Conservation (phyloP, 345 rosid genomes). For the Salix purpurea region DNA sequence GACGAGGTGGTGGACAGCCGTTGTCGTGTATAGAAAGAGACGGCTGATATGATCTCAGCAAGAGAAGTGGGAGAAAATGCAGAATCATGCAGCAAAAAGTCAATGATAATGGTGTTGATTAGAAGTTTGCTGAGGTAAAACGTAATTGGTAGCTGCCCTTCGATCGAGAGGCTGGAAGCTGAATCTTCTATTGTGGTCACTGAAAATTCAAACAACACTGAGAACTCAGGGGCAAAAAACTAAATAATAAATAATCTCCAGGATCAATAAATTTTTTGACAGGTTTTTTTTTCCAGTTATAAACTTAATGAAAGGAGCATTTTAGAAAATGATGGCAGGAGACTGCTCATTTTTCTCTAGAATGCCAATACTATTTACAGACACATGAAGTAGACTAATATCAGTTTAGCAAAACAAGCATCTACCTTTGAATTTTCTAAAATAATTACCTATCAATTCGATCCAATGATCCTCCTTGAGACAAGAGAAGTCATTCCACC, state of each 20-base stretch:
- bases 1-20: not conserved
- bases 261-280: too few species aligned
- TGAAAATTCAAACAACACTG: not conserved
- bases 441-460: not conserved
- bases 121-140: not conserved
- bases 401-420: not conserved
- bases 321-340: not conserved
- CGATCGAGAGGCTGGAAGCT: not conserved
- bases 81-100: not conserved
- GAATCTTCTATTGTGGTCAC: not conserved
- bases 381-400: not conserved
- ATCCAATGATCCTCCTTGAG: not conserved
- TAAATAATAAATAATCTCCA: too few species aligned
- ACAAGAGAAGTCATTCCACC: not conserved
- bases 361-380: not conserved
- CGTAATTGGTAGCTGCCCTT: not conserved
- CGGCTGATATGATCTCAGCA: not conserved
- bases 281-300: not conserved
- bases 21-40: not conserved
- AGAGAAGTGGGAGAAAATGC: not conserved
- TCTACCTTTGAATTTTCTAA: not conserved
- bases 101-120: not conserved
- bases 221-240: too few species aligned
- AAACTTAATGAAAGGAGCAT: not conserved
- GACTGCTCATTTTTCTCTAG: not conserved